A percentile compares a stretch with the other conserved stretches of the same genome.
Conservation (phyloP, 129 eudicot genomes). For the Silybum marianum region DNA sequence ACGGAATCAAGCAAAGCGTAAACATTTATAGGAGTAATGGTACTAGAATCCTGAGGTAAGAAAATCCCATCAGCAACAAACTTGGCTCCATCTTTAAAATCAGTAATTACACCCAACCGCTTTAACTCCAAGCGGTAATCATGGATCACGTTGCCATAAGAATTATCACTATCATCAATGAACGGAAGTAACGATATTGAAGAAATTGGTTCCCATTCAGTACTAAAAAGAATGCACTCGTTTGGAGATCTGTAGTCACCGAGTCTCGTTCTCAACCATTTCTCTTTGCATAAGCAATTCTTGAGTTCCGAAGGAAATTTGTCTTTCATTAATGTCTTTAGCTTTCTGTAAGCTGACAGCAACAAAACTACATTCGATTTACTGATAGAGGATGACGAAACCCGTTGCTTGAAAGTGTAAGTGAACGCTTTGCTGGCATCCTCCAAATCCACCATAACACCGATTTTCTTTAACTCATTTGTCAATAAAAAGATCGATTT, state of each 20-base stretch:
- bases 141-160: constrained; percentile 36
- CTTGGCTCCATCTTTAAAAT: constrained; percentile 36
- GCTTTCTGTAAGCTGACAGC: constrained; percentile 39
- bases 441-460: constrained; percentile 45
- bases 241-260: constrained; percentile 49
- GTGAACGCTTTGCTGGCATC: constrained; percentile 41
- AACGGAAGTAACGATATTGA: constrained; percentile 48
- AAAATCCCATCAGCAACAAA: constrained; percentile 37
- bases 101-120: constrained; percentile 42
- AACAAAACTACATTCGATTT: constrained; percentile 37
- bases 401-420: constrained; percentile 37
- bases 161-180: constrained; percentile 49
- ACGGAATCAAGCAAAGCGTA: constrained; percentile 41
- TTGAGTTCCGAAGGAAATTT: constrained; percentile 32
- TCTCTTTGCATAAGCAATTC: constrained; percentile 35
- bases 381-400: constrained; percentile 26
- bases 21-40: constrained; percentile 34
- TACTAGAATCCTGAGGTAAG: constrained; percentile 39
- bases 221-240: constrained; percentile 43
- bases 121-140: constrained; percentile 39
- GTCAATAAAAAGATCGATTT: constrained; percentile 9
- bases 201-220: constrained; percentile 45
- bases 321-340: neutral
- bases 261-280: constrained; percentile 55
- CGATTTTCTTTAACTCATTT: constrained; percentile 37